Base-by-base conservation (phyloP, 2,329 filamentous ascomycete genomes). In the Cladosporium colombiae region DNA sequence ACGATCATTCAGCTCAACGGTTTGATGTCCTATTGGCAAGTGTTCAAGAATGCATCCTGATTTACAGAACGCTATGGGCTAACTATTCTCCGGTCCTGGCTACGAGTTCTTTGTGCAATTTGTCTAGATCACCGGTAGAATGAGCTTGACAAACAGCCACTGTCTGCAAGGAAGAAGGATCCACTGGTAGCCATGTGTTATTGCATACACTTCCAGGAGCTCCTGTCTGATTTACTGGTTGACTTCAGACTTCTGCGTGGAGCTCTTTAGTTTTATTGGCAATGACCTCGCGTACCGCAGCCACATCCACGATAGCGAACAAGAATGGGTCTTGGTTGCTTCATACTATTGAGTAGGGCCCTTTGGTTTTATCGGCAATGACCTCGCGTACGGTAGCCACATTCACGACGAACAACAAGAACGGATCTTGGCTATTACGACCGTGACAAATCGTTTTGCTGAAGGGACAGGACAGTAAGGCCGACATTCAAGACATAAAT, bases 101-200 rank as follows among this genome's bases (percentile, higher is more conserved):
- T 16, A 37, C 31, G 31, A 33, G 31, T n/a, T 14, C n/a, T 37
- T 37, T 25, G n/a, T 18, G 29, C 53, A 37, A 21, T 18, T 57
- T 11, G 53, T 57, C 53, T 57, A 37, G 16, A 57, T 37, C n/a
- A 57, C 31, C 5, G 31, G 3, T 23, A 11, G 5, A 37, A 23
- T 37, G 18, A 37, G 53, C 16, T 29, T 37, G n/a, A 57, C 16
- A 23, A 37, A 23, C 29, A 57, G 53, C 53, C 18, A 37, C 53
- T 37, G 14, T 57, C 53, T 21, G 53, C 31, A 37, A 37, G 53
- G 16, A 13, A 37, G 21, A 37, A 35, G n/a, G 21, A 14, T 25
- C n/a, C n/a, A 57, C 31, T 57, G n/a, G n/a, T 23, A 57, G 53
- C 53, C n/a, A 57, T 57, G 53, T 57, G 53, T 31, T 37, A 31